Conservation (phyloP, 345 rosid species). For the Cochlearia excelsa region DNA sequence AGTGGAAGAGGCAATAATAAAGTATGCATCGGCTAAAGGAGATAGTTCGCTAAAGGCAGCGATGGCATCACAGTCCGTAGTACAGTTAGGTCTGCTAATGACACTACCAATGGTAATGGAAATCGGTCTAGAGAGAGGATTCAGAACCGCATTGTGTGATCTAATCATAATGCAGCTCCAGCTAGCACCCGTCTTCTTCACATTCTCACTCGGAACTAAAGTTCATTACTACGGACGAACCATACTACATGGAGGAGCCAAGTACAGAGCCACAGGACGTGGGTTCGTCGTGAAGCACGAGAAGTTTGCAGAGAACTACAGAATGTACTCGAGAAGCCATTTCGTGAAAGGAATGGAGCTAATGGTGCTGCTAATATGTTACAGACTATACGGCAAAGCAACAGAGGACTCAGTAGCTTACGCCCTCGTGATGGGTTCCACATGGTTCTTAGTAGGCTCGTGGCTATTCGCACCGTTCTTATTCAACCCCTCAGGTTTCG, state of each 20-base stretch:
- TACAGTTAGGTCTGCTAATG: constrained; percentile 81
- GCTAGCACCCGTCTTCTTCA: constrained; percentile 86
- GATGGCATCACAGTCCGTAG: constrained; percentile 89
- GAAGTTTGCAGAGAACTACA: constrained; percentile 95
- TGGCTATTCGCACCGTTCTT: constrained; percentile 89
- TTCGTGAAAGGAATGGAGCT: constrained; percentile 88
- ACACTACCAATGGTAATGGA: constrained; percentile 97
- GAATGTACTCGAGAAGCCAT: constrained; percentile 98
- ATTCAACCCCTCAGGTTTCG: constrained; percentile 93
- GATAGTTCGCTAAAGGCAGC: constrained; percentile 74
- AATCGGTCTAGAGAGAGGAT: constrained; percentile 95
- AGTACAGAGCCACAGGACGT: constrained; percentile 98
- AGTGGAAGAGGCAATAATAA: constrained; percentile 73
- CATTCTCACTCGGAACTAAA: constrained; percentile 94
- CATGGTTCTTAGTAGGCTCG: constrained; percentile 87
- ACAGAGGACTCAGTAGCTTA: constrained; percentile 36
- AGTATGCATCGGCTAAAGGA: constrained; percentile 62
- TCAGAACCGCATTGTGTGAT: constrained; percentile 79
- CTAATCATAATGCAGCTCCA: constrained; percentile 94
- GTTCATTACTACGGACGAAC: constrained; percentile 92
- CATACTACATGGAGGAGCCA: constrained; percentile 93
- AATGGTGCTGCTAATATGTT: constrained; percentile 66
- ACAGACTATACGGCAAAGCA: constrained; percentile 60
- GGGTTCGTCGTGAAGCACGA: constrained; percentile 97
- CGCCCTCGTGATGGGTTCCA: constrained; percentile 57